Evolutionary conservation across 768 basidiomycete genomes (phyloP).

Genomic region (Panaeolus cyanescens): DNA sequence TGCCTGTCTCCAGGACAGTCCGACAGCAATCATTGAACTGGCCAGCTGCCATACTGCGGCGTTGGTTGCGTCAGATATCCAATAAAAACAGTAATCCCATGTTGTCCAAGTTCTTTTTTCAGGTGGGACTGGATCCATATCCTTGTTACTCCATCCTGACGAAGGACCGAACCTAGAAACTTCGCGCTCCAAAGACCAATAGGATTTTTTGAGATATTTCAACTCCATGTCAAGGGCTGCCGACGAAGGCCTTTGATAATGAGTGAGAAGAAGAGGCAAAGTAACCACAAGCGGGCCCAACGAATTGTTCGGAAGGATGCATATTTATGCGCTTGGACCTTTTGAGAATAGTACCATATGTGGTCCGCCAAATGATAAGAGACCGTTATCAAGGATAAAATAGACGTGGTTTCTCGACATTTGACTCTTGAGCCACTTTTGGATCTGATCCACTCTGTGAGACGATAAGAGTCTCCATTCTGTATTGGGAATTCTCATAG

Average conservation of each 20-base stretch:
- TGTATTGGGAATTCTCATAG: neutral
- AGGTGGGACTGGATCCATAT: slow-evolving; percentile 75
- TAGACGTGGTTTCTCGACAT: neutral
- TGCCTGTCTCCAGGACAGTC: slow-evolving; percentile 75
- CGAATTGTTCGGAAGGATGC: neutral
- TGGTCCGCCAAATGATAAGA: neutral
- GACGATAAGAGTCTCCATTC: neutral
- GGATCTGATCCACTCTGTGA: neutral
- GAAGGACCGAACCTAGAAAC: slow-evolving; percentile 49
- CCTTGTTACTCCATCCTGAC: slow-evolving; percentile 68
- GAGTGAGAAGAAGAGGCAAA: neutral
- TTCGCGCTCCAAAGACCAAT: slow-evolving; percentile 14
- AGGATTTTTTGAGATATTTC: slow-evolving; percentile 7
- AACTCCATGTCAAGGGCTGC: neutral
- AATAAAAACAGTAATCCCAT: slow-evolving; percentile 67
- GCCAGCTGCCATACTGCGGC: slow-evolving; percentile 62
- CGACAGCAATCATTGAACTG: slow-evolving; percentile 73
- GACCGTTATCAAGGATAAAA: neutral
- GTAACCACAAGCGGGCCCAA: neutral
- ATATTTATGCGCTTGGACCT: neutral
- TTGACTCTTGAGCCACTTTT: neutral
- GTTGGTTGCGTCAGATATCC: slow-evolving; percentile 54
- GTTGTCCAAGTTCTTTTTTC: slow-evolving; percentile 66
- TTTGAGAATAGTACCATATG: neutral
- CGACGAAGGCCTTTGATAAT: neutral